phyloP scores from a whole-genome alignment of 176 grass and related monocot species.

The Oryza meridionalis region DNA sequence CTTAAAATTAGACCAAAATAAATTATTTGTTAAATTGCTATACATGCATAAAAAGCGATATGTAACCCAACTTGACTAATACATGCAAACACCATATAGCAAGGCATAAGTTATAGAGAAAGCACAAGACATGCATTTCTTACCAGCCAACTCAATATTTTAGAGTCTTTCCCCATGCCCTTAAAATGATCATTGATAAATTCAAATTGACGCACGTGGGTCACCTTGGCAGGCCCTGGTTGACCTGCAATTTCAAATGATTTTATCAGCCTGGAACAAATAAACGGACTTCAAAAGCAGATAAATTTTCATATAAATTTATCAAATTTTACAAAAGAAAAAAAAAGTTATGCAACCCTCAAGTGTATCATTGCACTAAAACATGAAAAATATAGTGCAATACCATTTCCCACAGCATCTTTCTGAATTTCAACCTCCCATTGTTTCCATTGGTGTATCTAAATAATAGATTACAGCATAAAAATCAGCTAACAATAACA shows the following conservation, averaged over 20 bases:
- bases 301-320: not conserved
- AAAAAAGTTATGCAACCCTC: not conserved
- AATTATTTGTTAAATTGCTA: not conserved
- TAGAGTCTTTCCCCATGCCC: constrained; percentile 80
- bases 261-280: constrained; percentile 17
- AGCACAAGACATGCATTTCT: constrained; percentile 43
- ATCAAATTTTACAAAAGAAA: not conserved
- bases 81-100: not conserved
- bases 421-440: constrained; percentile 88
- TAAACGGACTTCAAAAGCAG: constrained; percentile 2
- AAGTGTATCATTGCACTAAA: constrained; percentile 20
- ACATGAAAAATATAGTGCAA: constrained; percentile 22
- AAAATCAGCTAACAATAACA: not conserved
- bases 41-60: not conserved
- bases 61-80: not conserved
- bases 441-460: constrained; percentile 86
- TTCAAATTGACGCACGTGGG: constrained; percentile 49
- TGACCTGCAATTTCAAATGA: constrained; percentile 33
- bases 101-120: constrained; percentile 11
- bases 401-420: constrained; percentile 62
- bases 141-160: constrained; percentile 92
- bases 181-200: constrained; percentile 90
- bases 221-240: constrained; percentile 43
- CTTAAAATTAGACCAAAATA: not conserved
- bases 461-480: constrained; percentile 35